Conservation (phyloP, 2,329 filamentous ascomycete genomes). For the Colletotrichum sp. region DNA sequence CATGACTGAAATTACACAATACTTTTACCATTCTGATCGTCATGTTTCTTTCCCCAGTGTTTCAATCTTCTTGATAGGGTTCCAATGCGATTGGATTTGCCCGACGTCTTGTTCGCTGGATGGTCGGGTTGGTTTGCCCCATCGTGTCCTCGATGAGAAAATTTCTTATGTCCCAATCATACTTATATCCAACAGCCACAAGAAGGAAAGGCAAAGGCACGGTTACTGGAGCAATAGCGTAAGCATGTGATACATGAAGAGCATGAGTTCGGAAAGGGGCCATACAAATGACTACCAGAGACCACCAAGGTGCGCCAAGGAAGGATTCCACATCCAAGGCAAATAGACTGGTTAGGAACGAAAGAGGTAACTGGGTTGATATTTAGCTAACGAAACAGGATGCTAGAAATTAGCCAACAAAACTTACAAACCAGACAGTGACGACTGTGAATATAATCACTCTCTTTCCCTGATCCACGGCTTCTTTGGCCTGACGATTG, state of each 20-base stretch:
- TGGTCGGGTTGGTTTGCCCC: rapidly evolving
- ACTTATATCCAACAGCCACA: neutral
- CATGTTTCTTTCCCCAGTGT: too few relatives aligned
- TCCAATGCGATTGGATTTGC: too few relatives aligned
- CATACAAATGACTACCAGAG: neutral
- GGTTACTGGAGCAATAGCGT: neutral
- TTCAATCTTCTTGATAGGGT: too few relatives aligned
- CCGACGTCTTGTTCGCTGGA: too few relatives aligned
- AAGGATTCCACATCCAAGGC: neutral
- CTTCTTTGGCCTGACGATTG: neutral
- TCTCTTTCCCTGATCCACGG: neutral
- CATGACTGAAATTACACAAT: too few relatives aligned
- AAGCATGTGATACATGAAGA: too few relatives aligned
- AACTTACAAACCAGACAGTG: neutral
- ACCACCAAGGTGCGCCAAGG: neutral
- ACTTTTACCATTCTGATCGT: too few relatives aligned
- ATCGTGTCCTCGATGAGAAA: too few relatives aligned
- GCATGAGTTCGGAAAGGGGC: too few relatives aligned
- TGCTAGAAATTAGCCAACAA: rapidly evolving
- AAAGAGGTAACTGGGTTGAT: neutral
- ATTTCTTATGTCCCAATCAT: too few relatives aligned
- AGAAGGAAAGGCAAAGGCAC: neutral
- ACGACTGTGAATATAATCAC: neutral
- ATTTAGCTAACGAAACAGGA: neutral
- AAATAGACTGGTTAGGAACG: neutral